Evolutionary conservation across 1,139 yeast genomes (phyloP).

Genomic region (Lodderomyces oxycetoniae): DNA sequence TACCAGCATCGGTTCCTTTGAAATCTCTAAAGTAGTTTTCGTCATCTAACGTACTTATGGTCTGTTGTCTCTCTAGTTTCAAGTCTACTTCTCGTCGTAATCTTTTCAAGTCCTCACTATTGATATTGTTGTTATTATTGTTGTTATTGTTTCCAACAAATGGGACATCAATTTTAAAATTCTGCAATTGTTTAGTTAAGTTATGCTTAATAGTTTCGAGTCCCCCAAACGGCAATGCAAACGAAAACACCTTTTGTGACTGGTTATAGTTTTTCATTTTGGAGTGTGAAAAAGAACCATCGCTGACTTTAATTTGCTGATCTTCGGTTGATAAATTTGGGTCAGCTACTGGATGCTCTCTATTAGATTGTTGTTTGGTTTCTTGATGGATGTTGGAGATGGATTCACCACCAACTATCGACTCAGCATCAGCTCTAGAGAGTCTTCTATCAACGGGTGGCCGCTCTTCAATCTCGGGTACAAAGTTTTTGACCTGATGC

Average conservation of each 20-base stretch:
- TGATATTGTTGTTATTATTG: constrained; percentile 11
- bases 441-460: constrained; percentile 13
- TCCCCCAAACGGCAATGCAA: constrained; percentile 38
- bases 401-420: constrained; percentile 39
- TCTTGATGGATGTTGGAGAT: constrained; percentile 6
- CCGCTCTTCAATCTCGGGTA: background rate
- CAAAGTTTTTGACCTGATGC: constrained; percentile 1
- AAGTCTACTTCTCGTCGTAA: constrained; percentile 34
- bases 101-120: constrained; percentile 17
- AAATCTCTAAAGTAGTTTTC: constrained; percentile 50
- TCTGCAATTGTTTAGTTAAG: constrained; percentile 10
- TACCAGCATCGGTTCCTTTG: constrained; percentile 59
- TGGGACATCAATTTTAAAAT: constrained; percentile 19
- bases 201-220: constrained; percentile 19
- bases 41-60: constrained; percentile 62
- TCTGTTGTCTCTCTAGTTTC: constrained; percentile 51
- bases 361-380: background rate
- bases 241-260: constrained; percentile 36
- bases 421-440: constrained; percentile 32
- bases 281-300: constrained; percentile 10
- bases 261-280: constrained; percentile 15
- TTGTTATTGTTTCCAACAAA: constrained; percentile 17
- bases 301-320: constrained; percentile 11
- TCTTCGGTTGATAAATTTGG: constrained; percentile 13
- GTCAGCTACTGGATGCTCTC: constrained; percentile 17